Conservation (phyloP, 345 rosid species). For the Reutealis trisperma region DNA sequence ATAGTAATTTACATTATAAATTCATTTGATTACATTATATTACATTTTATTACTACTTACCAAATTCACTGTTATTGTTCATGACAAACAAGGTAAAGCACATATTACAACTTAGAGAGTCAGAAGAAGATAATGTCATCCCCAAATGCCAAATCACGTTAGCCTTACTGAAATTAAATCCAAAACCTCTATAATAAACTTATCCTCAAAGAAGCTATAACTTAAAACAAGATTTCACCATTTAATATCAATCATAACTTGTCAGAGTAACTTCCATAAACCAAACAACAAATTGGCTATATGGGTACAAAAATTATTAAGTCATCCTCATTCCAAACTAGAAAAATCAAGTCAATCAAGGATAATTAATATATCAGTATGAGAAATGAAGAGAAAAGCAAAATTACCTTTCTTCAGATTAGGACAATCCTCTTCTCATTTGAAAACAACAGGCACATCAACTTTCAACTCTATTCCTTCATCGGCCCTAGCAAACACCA, state of each 20-base stretch:
- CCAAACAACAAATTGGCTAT: not conserved
- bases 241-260: not conserved
- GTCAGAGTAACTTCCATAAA: not conserved
- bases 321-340: not conserved
- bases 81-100: not conserved
- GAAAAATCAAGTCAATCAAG: not conserved
- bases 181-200: not conserved
- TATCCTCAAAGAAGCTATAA: not conserved
- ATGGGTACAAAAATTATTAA: not conserved
- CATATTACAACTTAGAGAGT: not conserved
- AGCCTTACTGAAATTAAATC: not conserved
- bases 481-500: constrained; percentile 90
- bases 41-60: no score
- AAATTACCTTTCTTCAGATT: constrained; percentile 76
- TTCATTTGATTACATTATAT: no score
- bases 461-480: constrained; percentile 71
- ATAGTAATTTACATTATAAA: no score
- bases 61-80: no score
- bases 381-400: not conserved
- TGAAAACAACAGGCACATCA: constrained; percentile 82
- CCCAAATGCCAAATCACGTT: no score
- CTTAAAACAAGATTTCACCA: not conserved
- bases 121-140: no score
- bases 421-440: constrained; percentile 72
- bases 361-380: no score